Evolutionary conservation across 2,329 filamentous ascomycete species (phyloP).

Genomic region (Fusarium armeniacum): DNA sequence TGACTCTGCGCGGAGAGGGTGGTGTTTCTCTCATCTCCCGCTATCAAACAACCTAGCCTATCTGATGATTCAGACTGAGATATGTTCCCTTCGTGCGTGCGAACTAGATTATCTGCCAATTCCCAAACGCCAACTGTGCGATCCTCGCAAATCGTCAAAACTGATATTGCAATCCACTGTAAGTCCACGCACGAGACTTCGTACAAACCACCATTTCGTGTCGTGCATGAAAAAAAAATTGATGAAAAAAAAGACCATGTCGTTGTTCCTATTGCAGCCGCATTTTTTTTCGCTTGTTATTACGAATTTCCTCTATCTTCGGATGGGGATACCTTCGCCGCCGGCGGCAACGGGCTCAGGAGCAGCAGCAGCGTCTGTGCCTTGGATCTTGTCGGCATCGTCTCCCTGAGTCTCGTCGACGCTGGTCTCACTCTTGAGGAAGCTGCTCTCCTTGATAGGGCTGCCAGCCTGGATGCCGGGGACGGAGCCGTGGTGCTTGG

Average conservation of each 20-base stretch:
- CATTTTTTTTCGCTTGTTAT: constrained; percentile 17
- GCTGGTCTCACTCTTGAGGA: constrained; percentile 85
- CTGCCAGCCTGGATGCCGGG: constrained; percentile 74
- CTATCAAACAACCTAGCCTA: constrained; percentile 44
- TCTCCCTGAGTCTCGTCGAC: constrained; percentile 64
- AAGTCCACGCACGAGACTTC: constrained; percentile 38
- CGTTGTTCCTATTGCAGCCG: constrained; percentile 8
- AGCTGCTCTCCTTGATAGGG: constrained; percentile 91
- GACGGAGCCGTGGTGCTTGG: constrained; percentile 60
- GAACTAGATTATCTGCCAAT: constrained; percentile 49
- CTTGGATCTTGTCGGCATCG: constrained; percentile 58
- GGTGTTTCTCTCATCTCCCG: constrained; percentile 26
- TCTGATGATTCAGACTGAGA: constrained; percentile 45
- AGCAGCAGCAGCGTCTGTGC: constrained; percentile 48
- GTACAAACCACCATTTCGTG: constrained; percentile 30
- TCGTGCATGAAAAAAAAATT: constrained; percentile 16
- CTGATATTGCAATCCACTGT: constrained; percentile 40
- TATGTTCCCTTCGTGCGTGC: constrained; percentile 41
- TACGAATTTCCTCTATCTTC: constrained; percentile 61
- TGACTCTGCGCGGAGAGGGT: constrained; percentile 34
- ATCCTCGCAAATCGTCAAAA: constrained; percentile 51
- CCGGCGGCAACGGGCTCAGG: constrained; percentile 43
- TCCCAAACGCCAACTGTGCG: constrained; percentile 52
- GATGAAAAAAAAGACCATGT: not conserved
- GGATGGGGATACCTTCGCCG: constrained; percentile 71